phyloP scores from a whole-genome alignment of 169 alveolate species.

The Eimeria zaria region DNA sequence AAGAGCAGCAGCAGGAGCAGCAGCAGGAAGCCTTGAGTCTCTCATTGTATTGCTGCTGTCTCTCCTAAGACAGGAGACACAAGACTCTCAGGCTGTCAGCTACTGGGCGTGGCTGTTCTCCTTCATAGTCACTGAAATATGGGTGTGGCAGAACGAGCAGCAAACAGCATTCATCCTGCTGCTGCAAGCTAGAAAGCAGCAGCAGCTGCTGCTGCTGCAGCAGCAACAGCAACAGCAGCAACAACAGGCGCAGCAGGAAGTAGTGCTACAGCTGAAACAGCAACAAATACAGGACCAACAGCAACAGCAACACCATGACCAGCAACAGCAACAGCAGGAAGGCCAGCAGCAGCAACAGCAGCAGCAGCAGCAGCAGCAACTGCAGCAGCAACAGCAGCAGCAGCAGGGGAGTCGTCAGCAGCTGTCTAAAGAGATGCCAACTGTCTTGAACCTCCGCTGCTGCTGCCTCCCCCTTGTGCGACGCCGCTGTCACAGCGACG shows the following conservation, averaged over 20 bases:
- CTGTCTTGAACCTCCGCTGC: conserved; percentile 17
- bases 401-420: conserved; percentile 38
- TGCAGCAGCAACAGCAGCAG: conserved; percentile 40
- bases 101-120: conserved; percentile 17
- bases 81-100: background rate
- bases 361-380: conserved; percentile 1
- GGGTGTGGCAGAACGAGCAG: conserved; percentile 54
- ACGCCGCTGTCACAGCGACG: conserved; percentile 66
- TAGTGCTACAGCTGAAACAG: background rate
- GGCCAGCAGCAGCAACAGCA: background rate
- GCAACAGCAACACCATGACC: background rate
- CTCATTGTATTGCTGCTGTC: background rate
- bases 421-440: background rate
- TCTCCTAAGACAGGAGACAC: background rate
- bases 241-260: background rate
- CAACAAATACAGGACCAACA: background rate
- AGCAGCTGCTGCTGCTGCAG: conserved; percentile 61
- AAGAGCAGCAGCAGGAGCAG: background rate
- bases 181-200: conserved; percentile 22
- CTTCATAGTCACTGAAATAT: background rate
- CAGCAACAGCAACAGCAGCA: conserved; percentile 13
- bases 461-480: conserved; percentile 12
- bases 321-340: conserved; percentile 11
- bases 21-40: background rate
- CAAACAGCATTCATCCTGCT: conserved; percentile 19